These are phyloP conservation scores for Adansonia grandidieri DNA, from an alignment of 441 rosid genomes.

Conservation along the genomic window DNA sequence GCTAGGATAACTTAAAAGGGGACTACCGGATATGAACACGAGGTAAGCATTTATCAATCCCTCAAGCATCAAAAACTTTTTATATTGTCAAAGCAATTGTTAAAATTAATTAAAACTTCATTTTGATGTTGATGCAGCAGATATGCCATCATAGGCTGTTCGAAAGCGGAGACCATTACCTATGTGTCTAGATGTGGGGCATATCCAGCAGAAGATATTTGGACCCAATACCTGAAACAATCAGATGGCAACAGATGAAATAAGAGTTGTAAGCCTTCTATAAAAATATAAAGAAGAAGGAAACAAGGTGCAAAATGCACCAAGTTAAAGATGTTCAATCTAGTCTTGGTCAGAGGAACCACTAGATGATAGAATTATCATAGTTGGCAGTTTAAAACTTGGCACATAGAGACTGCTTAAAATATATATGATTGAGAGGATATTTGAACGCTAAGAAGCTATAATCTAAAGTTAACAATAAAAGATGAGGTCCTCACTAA, in stretches of 20 bases:
- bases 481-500: neutral
- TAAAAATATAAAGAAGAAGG: neutral
- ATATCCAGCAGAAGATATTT: conserved; percentile 69
- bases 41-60: too few species aligned
- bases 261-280: neutral
- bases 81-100: too few species aligned
- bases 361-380: conserved; percentile 3
- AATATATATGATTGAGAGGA: neutral
- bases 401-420: neutral
- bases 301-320: neutral
- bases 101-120: conserved; percentile 14
- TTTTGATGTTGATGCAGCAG: conserved; percentile 38
- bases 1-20: too few species aligned
- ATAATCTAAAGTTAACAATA: conserved; percentile 1
- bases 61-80: too few species aligned
- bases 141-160: conserved; percentile 53
- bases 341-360: too few species aligned
- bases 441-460: conserved; percentile 7
- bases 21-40: too few species aligned
- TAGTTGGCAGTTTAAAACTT: neutral
- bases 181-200: conserved; percentile 63
- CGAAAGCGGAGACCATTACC: conserved; percentile 75
- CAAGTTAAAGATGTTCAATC: neutral
- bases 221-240: conserved; percentile 76
- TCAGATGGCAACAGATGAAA: neutral